Percentiles rank a stretch among this genome's conserved stretches.
Evolutionary conservation across 345 rosid genomes (phyloP).

Genomic region (Dipteronia dyeriana): DNA sequence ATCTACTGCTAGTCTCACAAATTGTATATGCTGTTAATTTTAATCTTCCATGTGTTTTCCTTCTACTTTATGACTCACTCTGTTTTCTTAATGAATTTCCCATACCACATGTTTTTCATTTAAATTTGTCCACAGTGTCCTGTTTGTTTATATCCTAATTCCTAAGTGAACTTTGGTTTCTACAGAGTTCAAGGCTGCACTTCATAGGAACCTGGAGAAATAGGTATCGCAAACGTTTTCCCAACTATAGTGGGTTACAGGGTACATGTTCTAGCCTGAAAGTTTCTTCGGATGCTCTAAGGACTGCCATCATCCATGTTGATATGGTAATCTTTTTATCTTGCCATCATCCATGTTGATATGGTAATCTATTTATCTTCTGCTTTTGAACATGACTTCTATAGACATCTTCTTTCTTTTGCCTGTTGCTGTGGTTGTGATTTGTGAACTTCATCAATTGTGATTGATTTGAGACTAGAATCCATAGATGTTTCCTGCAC

Average conservation of each 20-base stretch:
- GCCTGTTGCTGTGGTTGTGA: conserved; percentile 1
- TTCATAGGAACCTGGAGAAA: conserved; percentile 99
- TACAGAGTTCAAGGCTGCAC: conserved; percentile 93
- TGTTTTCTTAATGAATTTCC: conserved; percentile 7
- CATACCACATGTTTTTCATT: not conserved
- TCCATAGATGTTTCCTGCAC: conserved; percentile 1
- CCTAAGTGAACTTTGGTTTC: conserved; percentile 20
- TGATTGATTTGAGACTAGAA: conserved; percentile 10
- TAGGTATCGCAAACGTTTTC: conserved; percentile 77
- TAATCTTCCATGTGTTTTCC: not conserved
- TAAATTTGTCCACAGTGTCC: not conserved
- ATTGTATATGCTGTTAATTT: not conserved
- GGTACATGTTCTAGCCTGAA: conserved; percentile 35
- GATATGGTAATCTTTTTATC: conserved; percentile 66
- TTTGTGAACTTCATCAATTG: not conserved
- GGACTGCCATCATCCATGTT: conserved; percentile 62
- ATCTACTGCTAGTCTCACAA: not conserved
- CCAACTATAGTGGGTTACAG: conserved; percentile 40
- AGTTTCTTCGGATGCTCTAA: conserved; percentile 39
- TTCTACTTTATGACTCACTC: not conserved
- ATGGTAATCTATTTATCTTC: conserved; percentile 52
- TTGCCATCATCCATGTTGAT: conserved; percentile 74
- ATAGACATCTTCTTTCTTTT: not conserved
- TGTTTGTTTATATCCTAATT: conserved; percentile 5
- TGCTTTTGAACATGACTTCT: conserved; percentile 12